Conservation (phyloP, 495 filamentous ascomycete genomes). For the Penicillium roqueforti region DNA sequence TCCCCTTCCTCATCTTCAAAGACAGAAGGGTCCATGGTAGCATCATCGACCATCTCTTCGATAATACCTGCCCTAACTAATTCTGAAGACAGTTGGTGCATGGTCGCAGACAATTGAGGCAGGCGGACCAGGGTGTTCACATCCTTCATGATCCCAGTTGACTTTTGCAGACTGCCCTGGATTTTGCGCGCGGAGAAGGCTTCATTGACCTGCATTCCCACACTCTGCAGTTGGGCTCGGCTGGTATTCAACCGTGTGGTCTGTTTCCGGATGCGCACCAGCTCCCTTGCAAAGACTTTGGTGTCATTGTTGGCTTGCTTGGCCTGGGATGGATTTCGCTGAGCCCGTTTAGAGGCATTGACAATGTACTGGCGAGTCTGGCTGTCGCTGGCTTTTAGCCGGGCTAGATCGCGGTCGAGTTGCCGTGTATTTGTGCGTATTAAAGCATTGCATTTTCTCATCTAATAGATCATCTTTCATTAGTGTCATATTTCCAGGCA, state of each 20-base stretch:
- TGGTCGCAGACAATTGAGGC: conserved; percentile 83
- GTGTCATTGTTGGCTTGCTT: conserved; percentile 73
- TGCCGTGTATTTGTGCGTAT: conserved; percentile 90
- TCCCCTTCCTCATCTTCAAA: conserved; percentile 82
- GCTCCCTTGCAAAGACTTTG: conserved; percentile 81
- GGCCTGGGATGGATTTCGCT: conserved; percentile 68
- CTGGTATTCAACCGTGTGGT: conserved; percentile 69
- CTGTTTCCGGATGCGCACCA: conserved; percentile 77
- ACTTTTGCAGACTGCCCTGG: conserved; percentile 83
- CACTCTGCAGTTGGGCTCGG: conserved; percentile 87
- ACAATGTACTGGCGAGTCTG: conserved; percentile 87
- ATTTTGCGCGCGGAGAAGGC: conserved; percentile 95
- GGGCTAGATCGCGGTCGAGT: conserved; percentile 84
- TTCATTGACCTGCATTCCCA: conserved; percentile 97
- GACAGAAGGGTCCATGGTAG: conserved; percentile 65
- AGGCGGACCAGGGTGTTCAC: conserved; percentile 82
- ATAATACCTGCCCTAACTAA: conserved; percentile 93
- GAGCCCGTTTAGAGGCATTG: conserved; percentile 69
- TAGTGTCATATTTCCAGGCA: background rate
- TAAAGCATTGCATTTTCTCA: conserved; percentile 91
- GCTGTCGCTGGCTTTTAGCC: conserved; percentile 67
- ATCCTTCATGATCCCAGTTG: conserved; percentile 93
- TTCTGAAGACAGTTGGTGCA: conserved; percentile 84
- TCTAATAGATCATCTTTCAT: conserved; percentile 45
- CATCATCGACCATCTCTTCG: conserved; percentile 93